Evolutionary conservation across 345 rosid species (phyloP).

Genomic region (Boechera retrofracta): DNA sequence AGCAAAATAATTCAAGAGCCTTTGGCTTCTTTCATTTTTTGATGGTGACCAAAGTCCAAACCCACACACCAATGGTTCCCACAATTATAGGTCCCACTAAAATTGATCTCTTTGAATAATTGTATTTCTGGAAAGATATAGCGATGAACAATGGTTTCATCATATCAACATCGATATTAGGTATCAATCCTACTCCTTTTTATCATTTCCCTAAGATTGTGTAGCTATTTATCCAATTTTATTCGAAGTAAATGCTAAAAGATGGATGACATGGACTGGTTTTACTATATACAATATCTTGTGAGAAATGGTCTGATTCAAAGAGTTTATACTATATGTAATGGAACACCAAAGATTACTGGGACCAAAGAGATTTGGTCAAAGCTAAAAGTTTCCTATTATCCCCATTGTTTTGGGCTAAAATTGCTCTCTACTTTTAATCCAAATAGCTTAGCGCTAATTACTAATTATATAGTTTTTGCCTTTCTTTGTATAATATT

Average conservation of each 20-base stretch:
- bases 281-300: too few species aligned
- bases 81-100: constrained; percentile 26
- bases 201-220: neutral
- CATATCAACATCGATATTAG: constrained; percentile 24
- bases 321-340: constrained; percentile 22
- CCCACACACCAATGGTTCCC: constrained; percentile 15
- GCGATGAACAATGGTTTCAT: neutral
- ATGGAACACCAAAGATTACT: constrained; percentile 37
- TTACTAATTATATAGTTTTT: constrained; percentile 11
- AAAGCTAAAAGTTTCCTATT: constrained; percentile 26
- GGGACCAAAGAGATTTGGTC: constrained; percentile 39
- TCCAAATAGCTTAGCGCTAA: constrained; percentile 18
- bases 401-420: constrained; percentile 39
- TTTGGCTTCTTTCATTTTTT: constrained; percentile 31
- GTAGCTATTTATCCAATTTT: neutral
- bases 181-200: neutral
- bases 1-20: constrained; percentile 30
- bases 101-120: constrained; percentile 8
- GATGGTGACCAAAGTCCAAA: constrained; percentile 24
- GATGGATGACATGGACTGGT: neutral
- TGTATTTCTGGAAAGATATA: neutral
- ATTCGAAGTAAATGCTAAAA: neutral
- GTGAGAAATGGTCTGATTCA: constrained; percentile 12
- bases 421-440: constrained; percentile 38
- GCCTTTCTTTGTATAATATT: neutral